These are phyloP conservation scores for Athelia sp. DNA, from an alignment of 1,284 basidiomycete species.

Conservation along the genomic window DNA sequence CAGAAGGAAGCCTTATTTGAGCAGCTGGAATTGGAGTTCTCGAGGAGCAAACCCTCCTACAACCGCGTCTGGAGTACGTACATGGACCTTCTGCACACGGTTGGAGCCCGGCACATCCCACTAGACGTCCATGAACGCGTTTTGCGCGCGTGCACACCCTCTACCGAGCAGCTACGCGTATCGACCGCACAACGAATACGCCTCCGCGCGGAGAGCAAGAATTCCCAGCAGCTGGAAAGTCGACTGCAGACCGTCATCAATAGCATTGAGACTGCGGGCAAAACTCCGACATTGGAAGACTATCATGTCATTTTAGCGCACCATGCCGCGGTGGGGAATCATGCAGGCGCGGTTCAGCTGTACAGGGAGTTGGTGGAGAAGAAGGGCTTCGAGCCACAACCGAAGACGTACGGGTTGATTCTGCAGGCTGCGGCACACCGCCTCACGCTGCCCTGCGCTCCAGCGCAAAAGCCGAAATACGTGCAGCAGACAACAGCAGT, in stretches of 20 bases:
- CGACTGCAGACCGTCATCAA: conserved; percentile 61
- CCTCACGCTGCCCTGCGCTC: conserved; percentile 49
- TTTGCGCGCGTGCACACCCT: conserved; percentile 56
- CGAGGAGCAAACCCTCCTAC: not conserved
- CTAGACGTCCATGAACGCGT: conserved; percentile 62
- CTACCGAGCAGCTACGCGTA: conserved; percentile 38
- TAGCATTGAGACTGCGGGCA: conserved; percentile 56
- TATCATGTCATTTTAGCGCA: conserved; percentile 70
- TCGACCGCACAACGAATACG: conserved; percentile 33
- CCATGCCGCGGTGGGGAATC: conserved; percentile 67
- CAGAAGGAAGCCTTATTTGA: conserved; percentile 7
- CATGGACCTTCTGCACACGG: conserved; percentile 43
- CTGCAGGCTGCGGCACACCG: conserved; percentile 66
- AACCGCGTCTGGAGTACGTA: conserved; percentile 58
- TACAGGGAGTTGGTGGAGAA: conserved; percentile 48
- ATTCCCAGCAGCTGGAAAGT: conserved; percentile 49
- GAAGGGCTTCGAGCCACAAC: conserved; percentile 38
- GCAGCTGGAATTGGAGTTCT: conserved; percentile 22
- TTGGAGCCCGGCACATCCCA: conserved; percentile 46
- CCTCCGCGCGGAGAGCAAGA: conserved; percentile 22
- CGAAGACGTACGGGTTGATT: conserved; percentile 55
- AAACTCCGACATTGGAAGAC: conserved; percentile 51
- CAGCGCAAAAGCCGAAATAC: conserved; percentile 25
- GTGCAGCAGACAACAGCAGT: conserved; percentile 37
- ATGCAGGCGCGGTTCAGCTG: conserved; percentile 50